A percentile compares a stretch with the other conserved stretches of the same genome.
Evolutionary conservation across 108 stramenopile species (phyloP).

Genomic region (Schizochytrium sp.): DNA sequence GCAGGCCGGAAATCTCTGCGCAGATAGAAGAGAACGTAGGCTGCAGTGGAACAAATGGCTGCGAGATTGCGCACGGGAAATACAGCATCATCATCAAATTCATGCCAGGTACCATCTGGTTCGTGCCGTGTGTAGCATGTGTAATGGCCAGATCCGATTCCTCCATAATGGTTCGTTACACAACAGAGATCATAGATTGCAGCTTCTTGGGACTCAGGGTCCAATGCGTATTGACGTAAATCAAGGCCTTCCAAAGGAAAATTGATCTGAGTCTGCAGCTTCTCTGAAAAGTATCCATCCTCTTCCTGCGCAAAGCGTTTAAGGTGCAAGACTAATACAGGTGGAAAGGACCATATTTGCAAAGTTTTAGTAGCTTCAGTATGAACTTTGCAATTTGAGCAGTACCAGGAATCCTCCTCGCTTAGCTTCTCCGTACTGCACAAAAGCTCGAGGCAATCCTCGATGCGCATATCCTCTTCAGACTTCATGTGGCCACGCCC

Average conservation of each 20-base stretch:
- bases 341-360: slow-evolving; percentile 89
- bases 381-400: slow-evolving; percentile 91
- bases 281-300: slow-evolving; percentile 88
- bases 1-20: slow-evolving; percentile 45
- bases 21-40: slow-evolving; percentile 61
- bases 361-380: slow-evolving; percentile 92
- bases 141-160: slow-evolving; percentile 97
- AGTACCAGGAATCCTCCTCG: slow-evolving; percentile 96
- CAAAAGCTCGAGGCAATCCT: slow-evolving; percentile 85
- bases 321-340: slow-evolving; percentile 93
- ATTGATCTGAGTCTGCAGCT: slow-evolving; percentile 89
- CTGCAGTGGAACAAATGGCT: neutral
- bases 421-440: slow-evolving; percentile 93
- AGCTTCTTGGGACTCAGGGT: slow-evolving; percentile 76
- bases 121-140: slow-evolving; percentile 90
- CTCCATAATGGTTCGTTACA: slow-evolving; percentile 96
- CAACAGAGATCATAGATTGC: slow-evolving; percentile 96
- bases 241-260: slow-evolving; percentile 93
- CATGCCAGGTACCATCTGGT: slow-evolving; percentile 6
- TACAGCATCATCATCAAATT: slow-evolving; percentile 26
- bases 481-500: slow-evolving; percentile 34
- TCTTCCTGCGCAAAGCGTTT: slow-evolving; percentile 88
- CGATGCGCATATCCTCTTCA: slow-evolving; percentile 77
- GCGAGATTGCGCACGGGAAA: slow-evolving; percentile 26
- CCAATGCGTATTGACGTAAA: slow-evolving; percentile 79